phyloP scores from a whole-genome alignment of 2,329 filamentous ascomycete genomes.

The Ophidiomyces ophidiicola region DNA sequence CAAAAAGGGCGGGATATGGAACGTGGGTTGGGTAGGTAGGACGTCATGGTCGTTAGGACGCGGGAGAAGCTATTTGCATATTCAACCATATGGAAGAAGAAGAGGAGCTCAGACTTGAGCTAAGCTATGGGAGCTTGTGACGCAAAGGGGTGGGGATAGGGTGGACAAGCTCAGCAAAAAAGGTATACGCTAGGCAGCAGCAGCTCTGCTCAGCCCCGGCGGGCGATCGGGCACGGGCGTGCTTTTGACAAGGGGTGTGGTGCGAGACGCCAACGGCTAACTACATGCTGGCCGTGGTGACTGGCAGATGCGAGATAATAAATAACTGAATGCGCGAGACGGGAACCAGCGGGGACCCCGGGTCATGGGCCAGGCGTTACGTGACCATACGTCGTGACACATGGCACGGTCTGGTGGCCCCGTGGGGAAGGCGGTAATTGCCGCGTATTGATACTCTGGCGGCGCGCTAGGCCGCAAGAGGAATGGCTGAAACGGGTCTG shows the following conservation, averaged over 20 bases:
- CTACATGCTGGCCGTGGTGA: conserved; percentile 5
- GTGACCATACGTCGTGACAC: conserved; percentile 6
- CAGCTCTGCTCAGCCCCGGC: too few relatives aligned
- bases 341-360: too few relatives aligned
- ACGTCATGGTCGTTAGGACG: conserved; percentile 6
- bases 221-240: too few relatives aligned
- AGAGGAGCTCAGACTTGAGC: background rate
- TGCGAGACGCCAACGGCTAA: background rate
- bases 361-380: background rate
- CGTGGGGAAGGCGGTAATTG: background rate
- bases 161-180: too few relatives aligned
- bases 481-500: too few relatives aligned
- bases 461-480: background rate
- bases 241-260: too few relatives aligned
- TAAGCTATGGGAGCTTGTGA: too few relatives aligned
- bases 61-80: conserved; percentile 9
- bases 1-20: conserved; percentile 11
- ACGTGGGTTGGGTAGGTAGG: background rate
- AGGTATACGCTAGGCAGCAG: too few relatives aligned
- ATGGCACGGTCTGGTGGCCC: conserved; percentile 2
- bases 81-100: background rate
- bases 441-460: conserved; percentile 1
- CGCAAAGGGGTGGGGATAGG: too few relatives aligned
- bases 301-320: too few relatives aligned
- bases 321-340: background rate